Evolutionary conservation across 768 basidiomycete genomes (phyloP).

Genomic region (Clitopilus hobsonii): DNA sequence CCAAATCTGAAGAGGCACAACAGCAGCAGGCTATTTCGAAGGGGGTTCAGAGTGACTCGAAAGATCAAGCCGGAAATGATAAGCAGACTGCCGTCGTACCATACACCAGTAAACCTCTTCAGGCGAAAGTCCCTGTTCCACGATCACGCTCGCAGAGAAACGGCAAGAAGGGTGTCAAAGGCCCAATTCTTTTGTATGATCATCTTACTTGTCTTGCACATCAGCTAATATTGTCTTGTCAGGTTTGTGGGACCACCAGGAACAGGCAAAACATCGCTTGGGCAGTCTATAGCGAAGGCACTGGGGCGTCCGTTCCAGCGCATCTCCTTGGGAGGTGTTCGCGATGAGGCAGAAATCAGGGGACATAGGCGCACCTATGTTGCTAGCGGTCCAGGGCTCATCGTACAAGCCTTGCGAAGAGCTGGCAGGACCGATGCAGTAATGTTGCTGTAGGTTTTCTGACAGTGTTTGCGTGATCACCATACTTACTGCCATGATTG

Average conservation of each 20-base stretch:
- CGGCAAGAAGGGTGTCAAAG: slow-evolving; percentile 51
- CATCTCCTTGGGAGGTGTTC: slow-evolving; percentile 87
- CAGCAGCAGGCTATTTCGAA: not conserved
- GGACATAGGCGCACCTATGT: slow-evolving; percentile 77
- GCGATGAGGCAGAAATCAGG: slow-evolving; percentile 77
- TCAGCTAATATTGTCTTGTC: slow-evolving; percentile 7
- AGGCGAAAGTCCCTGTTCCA: slow-evolving; percentile 11
- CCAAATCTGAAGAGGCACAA: slow-evolving; percentile 24
- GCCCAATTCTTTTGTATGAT: slow-evolving; percentile 65
- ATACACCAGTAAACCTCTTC: slow-evolving; percentile 16
- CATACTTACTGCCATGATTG: slow-evolving; percentile 9
- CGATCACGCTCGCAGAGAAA: slow-evolving; percentile 6
- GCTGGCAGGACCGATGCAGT: slow-evolving; percentile 80
- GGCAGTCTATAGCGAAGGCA: slow-evolving; percentile 82
- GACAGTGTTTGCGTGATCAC: slow-evolving; percentile 17
- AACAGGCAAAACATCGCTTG: slow-evolving; percentile 88
- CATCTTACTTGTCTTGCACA: not conserved
- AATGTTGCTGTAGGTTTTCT: slow-evolving; percentile 51
- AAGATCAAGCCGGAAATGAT: slow-evolving; percentile 10
- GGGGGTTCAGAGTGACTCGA: slow-evolving; percentile 7
- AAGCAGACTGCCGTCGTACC: slow-evolving; percentile 21
- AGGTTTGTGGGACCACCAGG: slow-evolving; percentile 91
- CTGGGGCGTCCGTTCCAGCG: slow-evolving; percentile 85
- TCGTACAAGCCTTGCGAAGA: slow-evolving; percentile 84
- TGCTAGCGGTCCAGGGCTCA: slow-evolving; percentile 79